Conservation (phyloP, 2,329 filamentous ascomycete genomes). For the Phialophora expanda region DNA sequence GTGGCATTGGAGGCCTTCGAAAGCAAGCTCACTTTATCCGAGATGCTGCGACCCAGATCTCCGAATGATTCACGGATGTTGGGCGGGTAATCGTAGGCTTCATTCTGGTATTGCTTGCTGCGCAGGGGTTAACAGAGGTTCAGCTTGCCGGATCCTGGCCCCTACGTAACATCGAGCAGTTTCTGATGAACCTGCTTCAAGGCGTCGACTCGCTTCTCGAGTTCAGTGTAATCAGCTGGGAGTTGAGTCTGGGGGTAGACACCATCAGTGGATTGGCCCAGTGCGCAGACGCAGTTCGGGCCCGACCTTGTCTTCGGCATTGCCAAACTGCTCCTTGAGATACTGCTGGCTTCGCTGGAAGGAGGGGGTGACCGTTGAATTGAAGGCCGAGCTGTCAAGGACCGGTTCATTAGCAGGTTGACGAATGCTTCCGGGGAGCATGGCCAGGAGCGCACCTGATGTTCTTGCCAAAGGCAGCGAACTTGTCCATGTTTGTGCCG, state of each 20-base stretch:
- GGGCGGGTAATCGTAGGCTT: constrained; percentile 87
- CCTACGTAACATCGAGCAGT: constrained; percentile 90
- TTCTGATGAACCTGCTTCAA: constrained; percentile 97
- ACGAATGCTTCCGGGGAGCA: constrained; percentile 1
- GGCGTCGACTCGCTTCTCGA: constrained; percentile 98
- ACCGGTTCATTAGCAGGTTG: constrained; percentile 40
- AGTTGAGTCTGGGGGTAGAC: constrained; percentile 75
- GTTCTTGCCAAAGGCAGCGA: constrained; percentile 73
- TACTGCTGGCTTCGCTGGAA: constrained; percentile 94
- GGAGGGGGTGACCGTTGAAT: constrained; percentile 87
- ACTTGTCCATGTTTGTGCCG: constrained; percentile 65
- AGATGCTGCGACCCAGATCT: constrained; percentile 92
- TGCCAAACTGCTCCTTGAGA: constrained; percentile 95
- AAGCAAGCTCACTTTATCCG: constrained; percentile 90
- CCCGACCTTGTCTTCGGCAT: constrained; percentile 85
- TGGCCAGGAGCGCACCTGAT: constrained; percentile 58
- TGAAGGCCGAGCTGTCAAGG: constrained; percentile 59
- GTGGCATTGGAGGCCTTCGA: constrained; percentile 83
- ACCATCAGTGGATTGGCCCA: constrained; percentile 19
- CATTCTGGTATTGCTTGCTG: constrained; percentile 91
- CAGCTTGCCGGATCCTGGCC: neutral
- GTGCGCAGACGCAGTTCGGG: neutral
- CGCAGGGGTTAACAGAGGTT: constrained; percentile 21
- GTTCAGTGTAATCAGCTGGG: constrained; percentile 94
- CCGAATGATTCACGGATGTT: constrained; percentile 98